These are phyloP conservation scores for Harrya chromipes DNA, from an alignment of 768 basidiomycete genomes.

Conservation along the genomic window DNA sequence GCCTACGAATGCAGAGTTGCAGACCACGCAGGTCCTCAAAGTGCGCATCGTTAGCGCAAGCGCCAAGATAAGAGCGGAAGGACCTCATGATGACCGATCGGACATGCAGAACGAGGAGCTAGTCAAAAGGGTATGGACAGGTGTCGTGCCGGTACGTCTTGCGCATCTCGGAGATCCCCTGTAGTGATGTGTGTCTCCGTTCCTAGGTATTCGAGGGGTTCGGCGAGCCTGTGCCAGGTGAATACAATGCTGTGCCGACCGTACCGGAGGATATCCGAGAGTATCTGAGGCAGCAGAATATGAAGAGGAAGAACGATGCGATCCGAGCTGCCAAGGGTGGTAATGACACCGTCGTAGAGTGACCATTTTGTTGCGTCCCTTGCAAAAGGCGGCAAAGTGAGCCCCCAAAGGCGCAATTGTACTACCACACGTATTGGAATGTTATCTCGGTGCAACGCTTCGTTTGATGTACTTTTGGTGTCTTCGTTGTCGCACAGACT, in stretches of 20 bases:
- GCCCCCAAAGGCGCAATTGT: too few species aligned
- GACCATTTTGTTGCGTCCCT: neutral
- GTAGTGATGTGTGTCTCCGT: neutral
- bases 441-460: too few species aligned
- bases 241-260: constrained; percentile 14
- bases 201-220: constrained; percentile 24
- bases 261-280: constrained; percentile 21
- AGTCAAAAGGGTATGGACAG: constrained; percentile 21
- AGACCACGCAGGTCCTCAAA: constrained; percentile 23
- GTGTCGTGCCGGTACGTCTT: constrained; percentile 21
- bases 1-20: constrained; percentile 21
- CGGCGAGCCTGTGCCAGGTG: constrained; percentile 22
- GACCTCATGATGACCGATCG: constrained; percentile 19
- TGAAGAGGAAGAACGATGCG: constrained; percentile 24
- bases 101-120: constrained; percentile 17
- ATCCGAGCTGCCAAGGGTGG: constrained; percentile 24
- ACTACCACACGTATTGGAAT: too few species aligned
- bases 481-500: too few species aligned
- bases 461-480: too few species aligned
- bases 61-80: constrained; percentile 23
- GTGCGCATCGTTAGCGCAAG: constrained; percentile 20
- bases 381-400: neutral
- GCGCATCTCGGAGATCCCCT: neutral
- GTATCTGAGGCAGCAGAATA: constrained; percentile 20
- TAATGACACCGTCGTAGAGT: constrained; percentile 29